Conservation (phyloP, 2,329 filamentous ascomycete genomes). For the Xenosphaeropsis pyriputrescens region DNA sequence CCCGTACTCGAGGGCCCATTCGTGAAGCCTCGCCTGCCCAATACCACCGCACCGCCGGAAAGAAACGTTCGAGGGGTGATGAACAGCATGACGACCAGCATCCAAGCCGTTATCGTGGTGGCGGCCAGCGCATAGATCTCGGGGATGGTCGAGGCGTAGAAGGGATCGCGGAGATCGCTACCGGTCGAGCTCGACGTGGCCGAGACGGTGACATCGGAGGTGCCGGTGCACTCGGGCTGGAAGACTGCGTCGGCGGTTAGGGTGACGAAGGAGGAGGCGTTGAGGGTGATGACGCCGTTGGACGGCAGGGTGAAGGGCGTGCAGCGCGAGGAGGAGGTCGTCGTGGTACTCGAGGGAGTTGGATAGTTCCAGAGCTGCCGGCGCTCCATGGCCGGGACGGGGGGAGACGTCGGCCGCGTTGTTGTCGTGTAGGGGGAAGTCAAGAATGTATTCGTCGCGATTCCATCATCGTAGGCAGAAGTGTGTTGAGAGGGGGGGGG, state of each 20-base stretch:
- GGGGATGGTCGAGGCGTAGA: conserved; percentile 86
- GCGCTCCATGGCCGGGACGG: conserved; percentile 9
- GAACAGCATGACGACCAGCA: conserved; percentile 84
- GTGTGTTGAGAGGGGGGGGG: no score
- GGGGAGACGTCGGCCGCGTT: not conserved
- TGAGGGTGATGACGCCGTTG: conserved; percentile 30
- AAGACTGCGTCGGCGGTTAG: conserved; percentile 32
- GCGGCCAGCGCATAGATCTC: conserved; percentile 88
- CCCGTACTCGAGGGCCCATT: conserved; percentile 61
- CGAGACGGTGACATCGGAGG: conserved; percentile 14
- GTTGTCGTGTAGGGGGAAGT: no score
- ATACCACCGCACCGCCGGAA: conserved; percentile 68
- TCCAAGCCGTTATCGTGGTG: conserved; percentile 80
- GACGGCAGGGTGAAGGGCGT: conserved; percentile 47
- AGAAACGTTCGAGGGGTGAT: conserved; percentile 92
- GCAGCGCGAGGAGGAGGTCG: conserved; percentile 31
- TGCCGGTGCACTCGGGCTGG: conserved; percentile 29
- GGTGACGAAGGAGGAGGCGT: conserved; percentile 21
- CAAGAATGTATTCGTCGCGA: no score
- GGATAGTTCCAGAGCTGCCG: conserved; percentile 15
- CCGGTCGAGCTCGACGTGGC: conserved; percentile 6
- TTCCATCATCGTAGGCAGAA: no score
- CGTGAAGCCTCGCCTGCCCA: conserved; percentile 73
- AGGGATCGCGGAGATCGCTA: conserved; percentile 61
- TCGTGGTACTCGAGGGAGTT: conserved; percentile 16